Conservation (phyloP, 495 filamentous ascomycete genomes). For the Rhizodiscina lignyota region DNA sequence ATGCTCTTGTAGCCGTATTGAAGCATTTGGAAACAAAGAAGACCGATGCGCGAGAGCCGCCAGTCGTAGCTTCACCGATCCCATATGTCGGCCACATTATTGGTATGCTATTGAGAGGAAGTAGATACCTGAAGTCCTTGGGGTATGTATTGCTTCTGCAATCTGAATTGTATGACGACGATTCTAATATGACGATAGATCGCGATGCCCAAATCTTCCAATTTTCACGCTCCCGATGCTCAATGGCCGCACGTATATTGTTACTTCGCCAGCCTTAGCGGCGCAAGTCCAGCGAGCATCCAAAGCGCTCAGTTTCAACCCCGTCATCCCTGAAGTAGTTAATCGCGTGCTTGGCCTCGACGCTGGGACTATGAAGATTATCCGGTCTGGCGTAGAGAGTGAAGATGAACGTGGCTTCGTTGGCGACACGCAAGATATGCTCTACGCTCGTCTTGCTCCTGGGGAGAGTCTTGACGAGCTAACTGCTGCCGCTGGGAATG, state of each 20-base stretch:
- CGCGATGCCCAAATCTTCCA: conserved; percentile 12
- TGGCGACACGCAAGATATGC: conserved; percentile 12
- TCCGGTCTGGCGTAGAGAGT: conserved; percentile 4
- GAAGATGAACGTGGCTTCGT: conserved; percentile 8
- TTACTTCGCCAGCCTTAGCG: conserved; percentile 26
- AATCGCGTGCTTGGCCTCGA: conserved; percentile 11
- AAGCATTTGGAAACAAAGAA: too few species aligned
- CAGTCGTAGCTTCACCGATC: conserved; percentile 19
- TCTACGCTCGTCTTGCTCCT: conserved; percentile 7
- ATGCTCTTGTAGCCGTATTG: too few species aligned
- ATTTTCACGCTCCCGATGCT: conserved; percentile 29
- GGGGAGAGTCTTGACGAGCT: conserved; percentile 9
- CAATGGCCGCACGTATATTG: conserved; percentile 26
- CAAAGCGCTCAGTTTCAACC: conserved; percentile 26
- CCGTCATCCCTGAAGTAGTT: conserved; percentile 9
- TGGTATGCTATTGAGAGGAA: conserved; percentile 22
- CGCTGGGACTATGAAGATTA: conserved; percentile 6
- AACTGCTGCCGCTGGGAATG: conserved; percentile 5
- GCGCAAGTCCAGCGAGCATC: conserved; percentile 25
- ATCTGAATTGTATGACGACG: too few species aligned
- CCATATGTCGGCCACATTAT: conserved; percentile 31
- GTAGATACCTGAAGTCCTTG: conserved; percentile 18
- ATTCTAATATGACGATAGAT: too few species aligned
- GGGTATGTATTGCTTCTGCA: conserved; percentile 3
- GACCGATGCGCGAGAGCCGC: conserved; percentile 29